Evolutionary conservation across 164 flowering plant species (phyloP), one percentile per base, ranked within the genome.

Genomic region (Macadamia integrifolia): DNA sequence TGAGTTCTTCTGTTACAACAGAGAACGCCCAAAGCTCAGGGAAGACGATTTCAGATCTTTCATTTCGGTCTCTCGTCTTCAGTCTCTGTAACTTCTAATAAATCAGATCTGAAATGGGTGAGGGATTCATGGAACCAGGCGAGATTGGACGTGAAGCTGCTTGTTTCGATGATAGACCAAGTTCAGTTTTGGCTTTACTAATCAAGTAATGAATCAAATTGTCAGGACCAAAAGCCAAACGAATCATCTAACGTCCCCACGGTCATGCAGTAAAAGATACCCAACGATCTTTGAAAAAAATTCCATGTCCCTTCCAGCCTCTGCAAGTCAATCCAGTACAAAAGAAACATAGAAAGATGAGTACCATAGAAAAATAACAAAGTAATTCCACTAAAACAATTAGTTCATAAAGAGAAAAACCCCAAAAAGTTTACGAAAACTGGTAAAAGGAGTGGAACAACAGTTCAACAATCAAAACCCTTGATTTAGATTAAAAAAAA

Each of bases 161-260:
- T 23, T 23, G 23, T 23, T 23, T 23, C 23, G 23, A 23, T 23
- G 23, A 23, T 23, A 23, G 67, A 0, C 80, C 69, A 0, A 93
- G 80, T 6, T 84, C 82, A 23, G 69, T 35, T 73, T 83, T 87
- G 3, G 82, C 87, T 57, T 73, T 76, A 49, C 65, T 58, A 6
- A 91, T 77, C 42, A 87, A 68, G 23, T 75, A 48, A 1, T 71
- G 84, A 17, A 93, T 73, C 14, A 67, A 60, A 5, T 56, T 59
- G 23, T 91, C 96, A 23, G 96, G 85, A 43, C 82, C 81, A 40
- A 74, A 71, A n/a, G 98, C 98, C 60, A 88, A 71, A 6, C 85
- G 69, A 18, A 82, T 80, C 87, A 93, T 87, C 35, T 91, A 88
- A 14, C 78, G 0, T 86, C 91, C 9, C 81, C 77, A 64, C 71